Evolutionary conservation across 2,329 filamentous ascomycete species (phyloP), one percentile per base, ranked within the genome.

Genomic region (Xylaria sp.): DNA sequence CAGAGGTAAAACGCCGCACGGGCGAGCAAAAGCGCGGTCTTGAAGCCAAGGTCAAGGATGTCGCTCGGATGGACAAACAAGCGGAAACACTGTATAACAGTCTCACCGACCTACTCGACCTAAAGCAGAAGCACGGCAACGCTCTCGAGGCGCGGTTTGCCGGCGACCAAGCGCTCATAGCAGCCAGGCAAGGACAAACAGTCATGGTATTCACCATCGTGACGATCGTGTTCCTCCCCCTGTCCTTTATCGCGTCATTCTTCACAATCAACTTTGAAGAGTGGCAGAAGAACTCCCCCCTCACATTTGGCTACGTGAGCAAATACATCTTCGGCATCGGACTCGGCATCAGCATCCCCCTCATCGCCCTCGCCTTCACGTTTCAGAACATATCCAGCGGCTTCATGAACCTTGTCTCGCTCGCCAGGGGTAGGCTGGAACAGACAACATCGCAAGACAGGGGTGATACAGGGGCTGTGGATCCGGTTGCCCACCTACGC

Each of bases 111-210:
- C 73, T 88, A 4, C 79, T 89, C 0, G 85, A 88, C 63, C 77
- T 88, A 0, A 89, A 89, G 67, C 85, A 89, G 66, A 88, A 88
- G 70, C 84, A 88, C 59, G 84, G 84, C 63, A 88, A 88, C 71
- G 84, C 83, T 0, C 81, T 87, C 52, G 85, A 88, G 68, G 85
- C 85, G 1, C 80, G 84, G 2, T 87, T 82, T 55, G 79, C 81
- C 0, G 76, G 81, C 16, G 82, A 87, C 54, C 84, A 87, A 69
- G 85, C 85, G 0, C 79, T 82, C 2, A 81, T 82, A 0, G 85
- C 85, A 0, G 82, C 83, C 0, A 76, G 80, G 6, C 73, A 78
- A 52, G 76, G 76, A 6, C 76, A 77, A 67, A 77, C 76, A 0
- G 71, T 79, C 52, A 75, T 78, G 72, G 72, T 76, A 0, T 78